These are phyloP conservation scores for Gynandropsis gynandra DNA, from an alignment of 345 rosid genomes.

Conservation along the genomic window DNA sequence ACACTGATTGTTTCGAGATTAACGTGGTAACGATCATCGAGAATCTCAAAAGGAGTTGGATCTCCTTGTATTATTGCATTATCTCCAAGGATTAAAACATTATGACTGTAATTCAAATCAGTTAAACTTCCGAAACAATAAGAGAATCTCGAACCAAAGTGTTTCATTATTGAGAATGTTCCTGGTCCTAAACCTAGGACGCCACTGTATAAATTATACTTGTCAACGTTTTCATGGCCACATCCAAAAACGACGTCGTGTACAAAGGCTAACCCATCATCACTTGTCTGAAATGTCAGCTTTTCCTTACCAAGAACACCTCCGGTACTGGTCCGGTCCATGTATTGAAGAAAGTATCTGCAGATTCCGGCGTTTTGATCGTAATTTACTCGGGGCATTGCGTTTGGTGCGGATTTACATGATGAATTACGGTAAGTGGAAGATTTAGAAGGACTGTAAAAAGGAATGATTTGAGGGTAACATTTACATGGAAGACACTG, in stretches of 20 bases:
- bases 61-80: conserved; percentile 19
- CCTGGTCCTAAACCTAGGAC: conserved; percentile 31
- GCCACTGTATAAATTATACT: conserved; percentile 17
- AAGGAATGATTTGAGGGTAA: conserved; percentile 16
- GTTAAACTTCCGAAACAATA: conserved; percentile 23
- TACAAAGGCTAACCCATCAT: conserved; percentile 20
- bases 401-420: conserved; percentile 20
- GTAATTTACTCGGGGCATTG: conserved; percentile 14
- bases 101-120: conserved; percentile 15
- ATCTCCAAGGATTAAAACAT: conserved; percentile 22
- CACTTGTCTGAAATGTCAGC: conserved; percentile 26
- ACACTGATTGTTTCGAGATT: conserved; percentile 27
- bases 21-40: conserved; percentile 28
- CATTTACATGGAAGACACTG: conserved; percentile 29
- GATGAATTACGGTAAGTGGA: conserved; percentile 24
- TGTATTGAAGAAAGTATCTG: conserved; percentile 15
- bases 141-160: conserved; percentile 24
- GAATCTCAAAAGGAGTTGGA: conserved; percentile 20
- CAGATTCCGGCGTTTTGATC: conserved; percentile 22
- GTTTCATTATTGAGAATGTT: conserved; percentile 25
- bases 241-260: conserved; percentile 16
- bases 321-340: conserved; percentile 17
- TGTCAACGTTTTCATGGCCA: conserved; percentile 25
- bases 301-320: conserved; percentile 24
- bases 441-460: conserved; percentile 26